phyloP scores from a whole-genome alignment of 108 stramenopile genomes.

The Cyclotella cryptica region DNA sequence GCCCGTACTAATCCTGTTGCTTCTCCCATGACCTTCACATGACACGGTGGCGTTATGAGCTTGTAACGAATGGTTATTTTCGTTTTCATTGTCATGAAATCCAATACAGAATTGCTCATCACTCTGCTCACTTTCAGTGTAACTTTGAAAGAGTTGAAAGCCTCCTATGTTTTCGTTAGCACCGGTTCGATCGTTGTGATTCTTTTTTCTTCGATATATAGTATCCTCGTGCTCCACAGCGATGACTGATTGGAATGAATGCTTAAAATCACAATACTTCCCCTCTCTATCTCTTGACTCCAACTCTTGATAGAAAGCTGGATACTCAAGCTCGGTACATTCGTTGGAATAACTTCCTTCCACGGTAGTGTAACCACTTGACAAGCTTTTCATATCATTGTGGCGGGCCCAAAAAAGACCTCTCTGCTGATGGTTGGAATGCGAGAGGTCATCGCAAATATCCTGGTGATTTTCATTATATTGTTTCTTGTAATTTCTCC shows the following conservation, averaged over 20 bases:
- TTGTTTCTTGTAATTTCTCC: neutral
- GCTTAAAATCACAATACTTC: neutral
- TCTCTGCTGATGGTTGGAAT: neutral
- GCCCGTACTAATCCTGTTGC: neutral
- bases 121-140: neutral
- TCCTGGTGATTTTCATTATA: neutral
- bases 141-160: constrained; percentile 27
- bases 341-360: constrained; percentile 7
- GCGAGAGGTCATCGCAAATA: neutral
- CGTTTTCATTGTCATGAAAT: neutral
- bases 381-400: neutral
- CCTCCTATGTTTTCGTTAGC: neutral
- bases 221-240: neutral
- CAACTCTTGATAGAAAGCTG: constrained; percentile 1
- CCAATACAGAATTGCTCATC: neutral
- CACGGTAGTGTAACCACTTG: constrained; percentile 9
- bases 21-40: neutral
- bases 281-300: neutral
- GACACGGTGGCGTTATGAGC: neutral
- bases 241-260: neutral
- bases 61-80: neutral
- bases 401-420: neutral
- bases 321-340: neutral
- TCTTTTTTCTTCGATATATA: neutral
- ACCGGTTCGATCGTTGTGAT: neutral